phyloP scores from a whole-genome alignment of 1,139 yeast species.

The Starmera stellimalicola region DNA sequence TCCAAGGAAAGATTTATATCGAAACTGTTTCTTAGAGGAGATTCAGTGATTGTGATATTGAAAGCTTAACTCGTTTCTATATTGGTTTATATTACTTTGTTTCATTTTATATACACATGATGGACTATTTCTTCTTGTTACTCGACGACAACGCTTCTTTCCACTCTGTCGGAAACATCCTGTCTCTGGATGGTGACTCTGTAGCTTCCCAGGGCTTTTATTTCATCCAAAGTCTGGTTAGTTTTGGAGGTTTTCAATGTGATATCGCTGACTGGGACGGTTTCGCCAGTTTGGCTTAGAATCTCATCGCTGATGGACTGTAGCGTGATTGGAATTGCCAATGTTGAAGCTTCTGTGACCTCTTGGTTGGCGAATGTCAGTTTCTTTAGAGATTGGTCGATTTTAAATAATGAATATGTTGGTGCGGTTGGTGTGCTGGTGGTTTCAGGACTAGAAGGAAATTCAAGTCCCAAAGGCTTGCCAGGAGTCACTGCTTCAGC shows the following conservation, averaged over 20 bases:
- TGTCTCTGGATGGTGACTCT: conserved; percentile 8
- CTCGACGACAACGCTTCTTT: conserved; percentile 7
- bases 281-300: conserved; percentile 3
- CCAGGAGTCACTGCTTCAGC: too few species aligned
- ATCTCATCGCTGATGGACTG: conserved; percentile 7
- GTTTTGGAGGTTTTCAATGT: conserved; percentile 1
- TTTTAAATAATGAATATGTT: conserved; percentile 14
- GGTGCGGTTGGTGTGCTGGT: conserved; percentile 7
- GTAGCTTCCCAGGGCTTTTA: conserved; percentile 9
- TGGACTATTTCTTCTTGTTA: too few species aligned
- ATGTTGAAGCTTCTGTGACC: conserved; percentile 1
- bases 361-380: conserved; percentile 2
- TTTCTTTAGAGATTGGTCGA: conserved; percentile 10
- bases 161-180: conserved; percentile 8
- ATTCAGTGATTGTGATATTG: conserved; percentile 80
- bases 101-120: too few species aligned
- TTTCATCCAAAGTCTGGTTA: conserved; percentile 4
- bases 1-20: conserved; percentile 80
- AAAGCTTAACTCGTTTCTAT: conserved; percentile 25
- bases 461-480: too few species aligned
- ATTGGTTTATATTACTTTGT: background rate
- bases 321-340: conserved; percentile 5
- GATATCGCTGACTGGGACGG: conserved; percentile 12
- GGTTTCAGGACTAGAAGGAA: too few species aligned
- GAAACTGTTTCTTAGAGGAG: conserved; percentile 90